Evolutionary conservation across 768 basidiomycete species (phyloP).

Genomic region (Plicaturopsis crispa): DNA sequence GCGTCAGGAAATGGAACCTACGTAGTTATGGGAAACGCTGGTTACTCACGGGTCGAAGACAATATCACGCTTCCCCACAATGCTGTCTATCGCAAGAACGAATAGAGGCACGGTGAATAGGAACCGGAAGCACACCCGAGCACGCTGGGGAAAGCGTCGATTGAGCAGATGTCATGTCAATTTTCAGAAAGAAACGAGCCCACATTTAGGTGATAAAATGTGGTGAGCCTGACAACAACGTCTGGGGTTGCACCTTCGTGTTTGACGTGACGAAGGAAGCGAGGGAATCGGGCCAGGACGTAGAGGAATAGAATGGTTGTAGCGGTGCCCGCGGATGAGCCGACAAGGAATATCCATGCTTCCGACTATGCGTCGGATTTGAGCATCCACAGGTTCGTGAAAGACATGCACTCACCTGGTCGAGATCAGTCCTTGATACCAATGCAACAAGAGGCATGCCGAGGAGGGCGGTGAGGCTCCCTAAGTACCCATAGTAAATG

Average conservation of each 20-base stretch:
- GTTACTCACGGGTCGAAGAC: constrained; percentile 47
- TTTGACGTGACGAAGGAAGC: constrained; percentile 64
- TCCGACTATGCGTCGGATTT: constrained; percentile 37
- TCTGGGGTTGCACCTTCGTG: constrained; percentile 66
- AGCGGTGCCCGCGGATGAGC: constrained; percentile 53
- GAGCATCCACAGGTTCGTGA: constrained; percentile 6
- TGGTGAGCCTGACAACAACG: constrained; percentile 65
- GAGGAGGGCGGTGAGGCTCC: constrained; percentile 54
- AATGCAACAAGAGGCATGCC: constrained; percentile 70
- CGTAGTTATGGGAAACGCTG: constrained; percentile 2
- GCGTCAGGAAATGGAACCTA: not conserved
- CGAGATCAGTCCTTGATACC: constrained; percentile 47
- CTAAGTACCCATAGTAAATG: constrained; percentile 30
- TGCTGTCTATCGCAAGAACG: constrained; percentile 57
- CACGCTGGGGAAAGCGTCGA: constrained; percentile 32
- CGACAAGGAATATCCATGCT: constrained; percentile 71
- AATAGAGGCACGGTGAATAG: constrained; percentile 65
- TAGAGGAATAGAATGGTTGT: constrained; percentile 69
- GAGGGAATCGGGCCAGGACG: constrained; percentile 63
- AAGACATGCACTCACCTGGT: constrained; percentile 37
- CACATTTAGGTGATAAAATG: constrained; percentile 76
- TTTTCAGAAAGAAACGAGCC: constrained; percentile 16
- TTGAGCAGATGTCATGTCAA: not conserved
- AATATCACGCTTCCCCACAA: constrained; percentile 41
- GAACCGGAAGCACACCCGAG: constrained; percentile 71